phyloP scores from a whole-genome alignment of 208 protist species.

The Acanthamoeba sp. region DNA sequence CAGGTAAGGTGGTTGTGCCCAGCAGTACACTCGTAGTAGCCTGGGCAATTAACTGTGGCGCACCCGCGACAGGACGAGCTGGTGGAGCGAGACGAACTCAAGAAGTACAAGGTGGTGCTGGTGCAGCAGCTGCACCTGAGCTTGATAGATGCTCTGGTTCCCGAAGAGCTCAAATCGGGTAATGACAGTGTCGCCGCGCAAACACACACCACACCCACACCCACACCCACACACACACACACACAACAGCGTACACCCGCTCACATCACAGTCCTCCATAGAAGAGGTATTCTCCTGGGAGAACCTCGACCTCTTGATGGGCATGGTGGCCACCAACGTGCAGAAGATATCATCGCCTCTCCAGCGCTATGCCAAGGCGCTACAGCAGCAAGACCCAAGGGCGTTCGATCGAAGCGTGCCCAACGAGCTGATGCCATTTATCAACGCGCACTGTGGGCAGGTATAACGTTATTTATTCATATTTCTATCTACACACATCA shows the following conservation, averaged over 20 bases:
- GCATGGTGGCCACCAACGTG: constrained; percentile 39
- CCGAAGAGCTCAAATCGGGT: not conserved
- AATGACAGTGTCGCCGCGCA: too few relatives aligned
- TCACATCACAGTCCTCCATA: too few relatives aligned
- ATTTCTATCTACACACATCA: not conserved
- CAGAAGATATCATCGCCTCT: constrained; percentile 11
- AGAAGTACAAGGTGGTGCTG: not conserved
- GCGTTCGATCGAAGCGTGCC: not conserved
- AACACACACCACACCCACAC: not conserved
- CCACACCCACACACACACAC: not conserved
- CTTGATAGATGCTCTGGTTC: not conserved
- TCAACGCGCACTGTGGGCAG: not conserved
- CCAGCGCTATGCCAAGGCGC: constrained; percentile 10
- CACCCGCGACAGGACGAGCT: constrained; percentile 4
- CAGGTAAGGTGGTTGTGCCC: too few relatives aligned
- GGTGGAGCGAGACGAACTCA: not conserved
- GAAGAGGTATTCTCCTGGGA: not conserved
- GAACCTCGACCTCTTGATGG: not conserved
- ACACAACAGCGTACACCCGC: not conserved
- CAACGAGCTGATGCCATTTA: not conserved
- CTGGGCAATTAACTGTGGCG: too few relatives aligned
- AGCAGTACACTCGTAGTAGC: too few relatives aligned
- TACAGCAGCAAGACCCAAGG: not conserved
- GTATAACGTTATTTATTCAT: not conserved
- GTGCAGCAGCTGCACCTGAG: not conserved